Conservation (phyloP, 148 eudicot species). For the Cornus kousa region DNA sequence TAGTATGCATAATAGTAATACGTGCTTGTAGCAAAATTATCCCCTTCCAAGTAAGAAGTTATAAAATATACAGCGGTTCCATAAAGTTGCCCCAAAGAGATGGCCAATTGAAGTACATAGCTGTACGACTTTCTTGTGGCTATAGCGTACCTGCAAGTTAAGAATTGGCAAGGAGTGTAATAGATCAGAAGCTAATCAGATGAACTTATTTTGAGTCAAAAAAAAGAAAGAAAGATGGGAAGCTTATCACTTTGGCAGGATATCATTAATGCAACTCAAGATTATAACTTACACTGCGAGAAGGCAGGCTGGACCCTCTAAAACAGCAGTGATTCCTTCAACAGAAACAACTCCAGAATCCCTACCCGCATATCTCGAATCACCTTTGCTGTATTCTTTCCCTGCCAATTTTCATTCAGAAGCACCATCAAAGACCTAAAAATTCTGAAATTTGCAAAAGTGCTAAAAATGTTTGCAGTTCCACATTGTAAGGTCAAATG, state of each 20-base stretch:
- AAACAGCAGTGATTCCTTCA: slow-evolving; percentile 77
- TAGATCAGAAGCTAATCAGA: too few relatives aligned
- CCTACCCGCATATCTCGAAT: slow-evolving; percentile 80
- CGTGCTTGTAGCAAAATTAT: slow-evolving; percentile 53
- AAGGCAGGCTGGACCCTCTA: slow-evolving; percentile 85
- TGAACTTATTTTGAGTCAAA: too few relatives aligned
- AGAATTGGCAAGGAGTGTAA: slow-evolving; percentile 1
- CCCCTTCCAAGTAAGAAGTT: slow-evolving; percentile 76
- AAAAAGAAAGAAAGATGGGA: too few relatives aligned
- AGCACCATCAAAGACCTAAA: not conserved
- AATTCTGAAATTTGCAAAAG: not conserved
- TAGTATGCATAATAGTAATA: slow-evolving; percentile 72
- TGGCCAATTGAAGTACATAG: slow-evolving; percentile 66
- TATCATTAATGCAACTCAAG: too few relatives aligned
- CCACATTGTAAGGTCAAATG: not conserved
- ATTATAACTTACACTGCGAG: slow-evolving; percentile 67
- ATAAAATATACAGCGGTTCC: slow-evolving; percentile 74
- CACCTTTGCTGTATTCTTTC: slow-evolving; percentile 97
- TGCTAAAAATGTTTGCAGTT: too few relatives aligned
- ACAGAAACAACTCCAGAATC: slow-evolving; percentile 71
- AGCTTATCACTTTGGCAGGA: too few relatives aligned
- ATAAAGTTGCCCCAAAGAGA: slow-evolving; percentile 84
- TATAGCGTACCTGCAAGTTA: slow-evolving; percentile 76
- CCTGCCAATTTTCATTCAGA: slow-evolving; percentile 35
- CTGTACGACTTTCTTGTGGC: slow-evolving; percentile 70